Conservation (phyloP, 192 early-diverging fungal genomes). For the Lunasporangiospora selenospora region DNA sequence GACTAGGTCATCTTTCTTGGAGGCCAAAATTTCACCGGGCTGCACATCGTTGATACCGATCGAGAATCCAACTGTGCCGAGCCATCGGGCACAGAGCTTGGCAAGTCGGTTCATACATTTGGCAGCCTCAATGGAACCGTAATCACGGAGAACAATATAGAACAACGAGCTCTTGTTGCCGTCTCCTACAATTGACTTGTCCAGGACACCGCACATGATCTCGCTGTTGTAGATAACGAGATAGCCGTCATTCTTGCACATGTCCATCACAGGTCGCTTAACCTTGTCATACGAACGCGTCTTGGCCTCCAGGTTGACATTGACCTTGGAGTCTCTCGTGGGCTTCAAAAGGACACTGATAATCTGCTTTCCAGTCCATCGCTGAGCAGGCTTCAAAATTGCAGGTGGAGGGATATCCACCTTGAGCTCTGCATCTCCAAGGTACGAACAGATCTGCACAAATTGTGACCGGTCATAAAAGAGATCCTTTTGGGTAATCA, state of each 20-base stretch:
- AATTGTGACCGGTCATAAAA: constrained; percentile 97
- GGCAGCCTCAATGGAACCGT: constrained; percentile 84
- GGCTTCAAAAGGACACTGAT: constrained; percentile 91
- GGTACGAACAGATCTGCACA: constrained; percentile 90
- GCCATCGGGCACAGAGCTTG: constrained; percentile 92
- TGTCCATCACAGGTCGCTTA: constrained; percentile 63
- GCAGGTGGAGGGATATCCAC: constrained; percentile 95
- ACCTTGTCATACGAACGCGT: constrained; percentile 75
- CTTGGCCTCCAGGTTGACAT: constrained; percentile 92
- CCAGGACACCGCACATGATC: constrained; percentile 91
- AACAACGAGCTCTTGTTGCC: constrained; percentile 96
- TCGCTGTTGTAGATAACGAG: constrained; percentile 94
- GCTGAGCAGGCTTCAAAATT: constrained; percentile 84
- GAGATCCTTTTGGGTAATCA: constrained; percentile 91
- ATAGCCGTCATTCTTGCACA: constrained; percentile 92
- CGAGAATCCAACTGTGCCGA: constrained; percentile 88
- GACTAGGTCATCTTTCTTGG: constrained; percentile 83
- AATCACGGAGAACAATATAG: constrained; percentile 93
- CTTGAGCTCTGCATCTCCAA: constrained; percentile 83
- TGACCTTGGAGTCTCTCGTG: constrained; percentile 66
- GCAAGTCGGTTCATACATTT: constrained; percentile 95
- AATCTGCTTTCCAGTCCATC: constrained; percentile 99
- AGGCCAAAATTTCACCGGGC: constrained; percentile 77
- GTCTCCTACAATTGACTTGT: constrained; percentile 97
- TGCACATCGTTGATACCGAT: constrained; percentile 99